These are phyloP conservation scores for Aspergillus flavus DNA, from an alignment of 2,329 filamentous ascomycete genomes.

Conservation along the genomic window DNA sequence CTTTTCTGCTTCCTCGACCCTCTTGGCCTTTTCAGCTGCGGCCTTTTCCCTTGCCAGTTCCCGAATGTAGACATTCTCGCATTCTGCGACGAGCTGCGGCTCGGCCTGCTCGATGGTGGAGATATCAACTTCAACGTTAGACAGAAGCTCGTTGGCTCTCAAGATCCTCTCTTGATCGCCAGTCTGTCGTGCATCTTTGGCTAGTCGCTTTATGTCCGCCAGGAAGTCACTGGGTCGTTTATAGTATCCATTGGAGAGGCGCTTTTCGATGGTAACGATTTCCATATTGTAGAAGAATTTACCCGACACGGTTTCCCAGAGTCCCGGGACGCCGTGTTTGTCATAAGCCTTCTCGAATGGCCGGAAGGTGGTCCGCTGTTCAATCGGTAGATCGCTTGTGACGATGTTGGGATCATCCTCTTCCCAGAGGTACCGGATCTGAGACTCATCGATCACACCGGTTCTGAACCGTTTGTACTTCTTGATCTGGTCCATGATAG, in stretches of 20 bases:
- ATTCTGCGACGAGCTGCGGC: constrained; percentile 68
- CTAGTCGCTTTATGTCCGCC: constrained; percentile 80
- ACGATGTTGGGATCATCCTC: constrained; percentile 74
- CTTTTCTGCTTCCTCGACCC: constrained; percentile 43
- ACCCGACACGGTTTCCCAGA: constrained; percentile 72
- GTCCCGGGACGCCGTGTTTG: constrained; percentile 73
- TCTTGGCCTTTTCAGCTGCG: constrained; percentile 58
- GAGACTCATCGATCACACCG: constrained; percentile 71
- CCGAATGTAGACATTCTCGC: constrained; percentile 77
- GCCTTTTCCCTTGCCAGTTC: constrained; percentile 70
- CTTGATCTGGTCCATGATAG: constrained; percentile 97
- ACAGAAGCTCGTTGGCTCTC: constrained; percentile 86
- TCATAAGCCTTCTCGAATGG: constrained; percentile 82
- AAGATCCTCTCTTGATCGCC: constrained; percentile 82
- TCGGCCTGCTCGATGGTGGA: constrained; percentile 69
- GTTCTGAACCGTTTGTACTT: constrained; percentile 88
- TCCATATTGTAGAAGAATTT: constrained; percentile 97
- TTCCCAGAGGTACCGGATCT: constrained; percentile 80
- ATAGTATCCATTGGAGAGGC: constrained; percentile 96
- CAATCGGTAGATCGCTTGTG: constrained; percentile 60
- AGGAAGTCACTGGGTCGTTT: constrained; percentile 87
- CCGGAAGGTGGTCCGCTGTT: constrained; percentile 62
- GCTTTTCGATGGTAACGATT: constrained; percentile 88
- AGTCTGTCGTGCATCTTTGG: constrained; percentile 78
- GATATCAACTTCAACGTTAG: constrained; percentile 94